phyloP scores from a whole-genome alignment of 352 stramenopile genomes.

The Aphanomyces invadans region DNA sequence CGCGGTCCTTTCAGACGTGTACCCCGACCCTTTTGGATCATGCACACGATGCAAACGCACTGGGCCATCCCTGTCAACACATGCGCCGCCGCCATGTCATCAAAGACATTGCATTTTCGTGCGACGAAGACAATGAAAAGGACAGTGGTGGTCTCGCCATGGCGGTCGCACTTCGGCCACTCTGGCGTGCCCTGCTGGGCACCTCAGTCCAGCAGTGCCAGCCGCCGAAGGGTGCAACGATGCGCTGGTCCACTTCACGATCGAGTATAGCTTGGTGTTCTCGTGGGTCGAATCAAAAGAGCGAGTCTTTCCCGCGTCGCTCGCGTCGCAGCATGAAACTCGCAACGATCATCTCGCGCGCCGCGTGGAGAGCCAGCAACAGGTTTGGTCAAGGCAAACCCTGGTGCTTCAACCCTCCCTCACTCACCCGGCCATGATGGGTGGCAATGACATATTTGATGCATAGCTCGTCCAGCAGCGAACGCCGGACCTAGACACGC shows the following conservation, averaged over 20 bases:
- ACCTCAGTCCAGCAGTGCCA: too few species aligned
- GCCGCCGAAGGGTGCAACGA: too few species aligned
- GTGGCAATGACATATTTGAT: not conserved
- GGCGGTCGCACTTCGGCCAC: too few species aligned
- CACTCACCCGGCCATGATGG: not conserved
- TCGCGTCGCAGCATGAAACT: not conserved
- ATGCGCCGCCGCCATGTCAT: slow-evolving; percentile 36
- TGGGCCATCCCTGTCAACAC: slow-evolving; percentile 65
- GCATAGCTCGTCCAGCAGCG: not conserved
- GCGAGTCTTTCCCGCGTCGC: not conserved
- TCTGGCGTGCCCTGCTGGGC: too few species aligned
- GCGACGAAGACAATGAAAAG: slow-evolving; percentile 13
- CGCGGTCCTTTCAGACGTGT: slow-evolving; percentile 37
- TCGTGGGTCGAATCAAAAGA: slow-evolving; percentile 37
- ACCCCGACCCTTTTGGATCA: slow-evolving; percentile 63
- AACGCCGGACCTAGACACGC: not conserved
- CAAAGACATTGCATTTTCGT: slow-evolving; percentile 15
- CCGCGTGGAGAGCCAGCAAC: not conserved
- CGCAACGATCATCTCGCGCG: not conserved
- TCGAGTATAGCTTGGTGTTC: slow-evolving; percentile 61
- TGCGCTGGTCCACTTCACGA: slow-evolving; percentile 36
- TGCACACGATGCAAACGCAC: slow-evolving; percentile 81
- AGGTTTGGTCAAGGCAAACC: not conserved
- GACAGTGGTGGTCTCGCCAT: slow-evolving; percentile 11
- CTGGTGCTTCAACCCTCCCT: not conserved